These are phyloP conservation scores for Juncus effusus DNA, from an alignment of 176 grass and related monocot species.

Conservation along the genomic window DNA sequence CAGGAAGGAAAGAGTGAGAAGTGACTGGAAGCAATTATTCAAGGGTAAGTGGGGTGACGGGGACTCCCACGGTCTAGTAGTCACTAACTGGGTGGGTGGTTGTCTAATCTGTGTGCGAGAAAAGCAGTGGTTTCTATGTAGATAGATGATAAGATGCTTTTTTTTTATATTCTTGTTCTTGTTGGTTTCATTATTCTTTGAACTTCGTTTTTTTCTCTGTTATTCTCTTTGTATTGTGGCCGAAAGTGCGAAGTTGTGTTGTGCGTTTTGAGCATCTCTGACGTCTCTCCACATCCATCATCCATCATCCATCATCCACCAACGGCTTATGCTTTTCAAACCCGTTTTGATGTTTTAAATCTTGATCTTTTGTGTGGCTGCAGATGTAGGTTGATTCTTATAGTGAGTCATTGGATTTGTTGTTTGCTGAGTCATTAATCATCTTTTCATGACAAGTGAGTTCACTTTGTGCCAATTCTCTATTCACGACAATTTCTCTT, in stretches of 20 bases:
- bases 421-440: too few species aligned
- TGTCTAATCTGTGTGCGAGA: background rate
- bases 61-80: slow-evolving; percentile 22
- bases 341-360: too few species aligned
- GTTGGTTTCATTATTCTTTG: background rate
- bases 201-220: background rate
- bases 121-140: slow-evolving; percentile 1
- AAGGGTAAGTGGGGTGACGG: slow-evolving; percentile 10
- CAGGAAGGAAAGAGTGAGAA: slow-evolving; percentile 6
- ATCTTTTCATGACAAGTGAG: too few species aligned
- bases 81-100: background rate
- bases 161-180: slow-evolving; percentile 21
- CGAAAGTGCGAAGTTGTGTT: slow-evolving; percentile 9
- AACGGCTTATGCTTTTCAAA: too few species aligned
- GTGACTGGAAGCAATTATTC: background rate
- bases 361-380: too few species aligned
- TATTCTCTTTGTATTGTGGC: slow-evolving; percentile 6
- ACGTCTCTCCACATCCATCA: too few species aligned
- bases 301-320: too few species aligned
- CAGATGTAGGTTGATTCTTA: too few species aligned
- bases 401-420: too few species aligned
- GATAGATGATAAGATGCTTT: background rate
- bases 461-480: too few species aligned
- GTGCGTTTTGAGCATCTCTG: too few species aligned
- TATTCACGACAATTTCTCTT: too few species aligned